Evolutionary conservation across 352 stramenopile genomes (phyloP).

Genomic region (Pythium pyrilobum): DNA sequence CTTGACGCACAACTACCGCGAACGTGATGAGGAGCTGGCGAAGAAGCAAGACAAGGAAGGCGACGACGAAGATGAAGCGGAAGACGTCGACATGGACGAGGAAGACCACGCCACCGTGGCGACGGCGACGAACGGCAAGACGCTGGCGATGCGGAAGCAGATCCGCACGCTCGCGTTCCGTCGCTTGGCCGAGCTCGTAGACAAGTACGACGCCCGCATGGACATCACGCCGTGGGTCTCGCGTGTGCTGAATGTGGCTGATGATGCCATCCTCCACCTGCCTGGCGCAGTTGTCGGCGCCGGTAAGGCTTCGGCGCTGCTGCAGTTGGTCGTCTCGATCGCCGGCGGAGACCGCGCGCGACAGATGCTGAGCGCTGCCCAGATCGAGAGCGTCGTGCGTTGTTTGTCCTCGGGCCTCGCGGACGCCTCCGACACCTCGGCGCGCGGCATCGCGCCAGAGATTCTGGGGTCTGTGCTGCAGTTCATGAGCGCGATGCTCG

Average conservation of each 20-base stretch:
- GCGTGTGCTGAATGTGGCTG: constrained; percentile 34
- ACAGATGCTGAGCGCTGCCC: constrained; percentile 26
- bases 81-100: constrained; percentile 21
- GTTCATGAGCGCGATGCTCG: constrained; percentile 76
- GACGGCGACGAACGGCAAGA: constrained; percentile 18
- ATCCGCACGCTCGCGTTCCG: constrained; percentile 77
- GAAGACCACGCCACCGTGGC: constrained; percentile 13
- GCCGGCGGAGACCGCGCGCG: constrained; percentile 37
- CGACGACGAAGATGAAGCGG: constrained; percentile 1
- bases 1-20: constrained; percentile 43
- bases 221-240: constrained; percentile 58
- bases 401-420: constrained; percentile 59
- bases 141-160: constrained; percentile 59
- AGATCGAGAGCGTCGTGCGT: constrained; percentile 51
- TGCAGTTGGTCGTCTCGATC: constrained; percentile 72
- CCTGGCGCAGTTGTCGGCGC: constrained; percentile 68
- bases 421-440: constrained; percentile 16
- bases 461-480: constrained; percentile 68
- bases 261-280: constrained; percentile 61
- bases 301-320: constrained; percentile 64
- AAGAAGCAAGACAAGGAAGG: constrained; percentile 8
- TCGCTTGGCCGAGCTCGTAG: constrained; percentile 64
- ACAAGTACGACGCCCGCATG: constrained; percentile 75
- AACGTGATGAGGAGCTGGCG: constrained; percentile 24
- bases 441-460: constrained; percentile 52